These are phyloP conservation scores for Gossypium gossypioides DNA, from an alignment of 441 rosid species.

Conservation along the genomic window DNA sequence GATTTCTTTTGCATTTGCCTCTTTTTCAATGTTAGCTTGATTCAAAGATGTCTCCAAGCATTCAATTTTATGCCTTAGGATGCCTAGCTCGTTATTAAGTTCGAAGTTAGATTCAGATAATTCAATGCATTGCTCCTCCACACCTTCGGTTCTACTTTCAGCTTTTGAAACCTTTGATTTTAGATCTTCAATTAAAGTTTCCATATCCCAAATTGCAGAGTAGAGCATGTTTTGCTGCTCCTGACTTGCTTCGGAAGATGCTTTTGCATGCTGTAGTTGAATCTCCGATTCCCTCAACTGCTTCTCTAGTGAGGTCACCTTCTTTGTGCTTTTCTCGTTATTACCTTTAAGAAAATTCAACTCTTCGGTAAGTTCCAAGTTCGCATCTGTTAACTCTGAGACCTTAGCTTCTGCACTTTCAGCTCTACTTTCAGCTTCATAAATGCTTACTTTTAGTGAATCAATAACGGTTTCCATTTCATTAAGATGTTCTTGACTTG, in stretches of 20 bases:
- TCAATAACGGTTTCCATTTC: constrained; percentile 60
- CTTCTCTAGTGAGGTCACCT: constrained; percentile 68
- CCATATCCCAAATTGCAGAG: constrained; percentile 97
- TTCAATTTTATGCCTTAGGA: constrained; percentile 41
- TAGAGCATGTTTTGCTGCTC: constrained; percentile 89
- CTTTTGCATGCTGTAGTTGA: constrained; percentile 61
- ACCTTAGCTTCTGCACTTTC: constrained; percentile 64
- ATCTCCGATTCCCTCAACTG: constrained; percentile 68
- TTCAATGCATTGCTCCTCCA: constrained; percentile 64
- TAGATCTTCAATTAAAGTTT: constrained; percentile 78
- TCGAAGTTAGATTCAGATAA: constrained; percentile 57
- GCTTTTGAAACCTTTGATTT: constrained; percentile 81
- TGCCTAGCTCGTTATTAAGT: constrained; percentile 45
- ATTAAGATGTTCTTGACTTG: constrained; percentile 50
- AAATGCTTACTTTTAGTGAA: constrained; percentile 52
- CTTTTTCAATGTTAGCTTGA: constrained; percentile 39
- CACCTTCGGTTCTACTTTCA: constrained; percentile 52
- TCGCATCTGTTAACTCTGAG: constrained; percentile 52
- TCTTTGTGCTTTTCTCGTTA: constrained; percentile 44
- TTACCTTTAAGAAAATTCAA: constrained; percentile 60
- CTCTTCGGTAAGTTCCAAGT: constrained; percentile 71
- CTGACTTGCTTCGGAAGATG: constrained; percentile 68
- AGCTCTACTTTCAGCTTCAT: constrained; percentile 59
- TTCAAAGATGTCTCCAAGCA: constrained; percentile 50
- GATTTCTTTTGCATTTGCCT: constrained; percentile 54